Evolutionary conservation across 768 basidiomycete genomes (phyloP), one percentile per base, ranked within the genome.

Genomic region (Suillus occidentalis): DNA sequence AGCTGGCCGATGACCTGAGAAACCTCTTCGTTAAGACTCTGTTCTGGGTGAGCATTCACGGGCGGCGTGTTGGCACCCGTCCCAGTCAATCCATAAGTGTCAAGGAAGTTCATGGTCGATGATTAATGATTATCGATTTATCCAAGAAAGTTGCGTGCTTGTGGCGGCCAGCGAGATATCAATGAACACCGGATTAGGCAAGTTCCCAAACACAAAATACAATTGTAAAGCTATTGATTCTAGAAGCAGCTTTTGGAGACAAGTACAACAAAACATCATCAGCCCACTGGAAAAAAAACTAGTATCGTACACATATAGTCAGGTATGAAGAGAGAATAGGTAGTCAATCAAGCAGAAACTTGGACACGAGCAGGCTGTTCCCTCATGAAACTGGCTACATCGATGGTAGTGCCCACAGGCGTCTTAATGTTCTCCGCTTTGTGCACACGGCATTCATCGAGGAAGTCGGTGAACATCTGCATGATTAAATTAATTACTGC

Each of bases 381-480:
- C 39, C 71, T 67, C 22, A 65, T 63, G 4, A 71, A 71, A 47
- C 77, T 72, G 58, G 71, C 34, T 1, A 66, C 31, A n/a, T 34
- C 66, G 6, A 60, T 57, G 52, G 73, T 60, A 14, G 63, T 39
- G 31, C 67, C 64, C 28, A 63, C 56, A n/a, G 73, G 62, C 3
- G 57, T 64, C 60, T 68, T 68, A 13, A 71, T 73, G 36, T 76
- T 61, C 59, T 78, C 68, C 28, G 81, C 71, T 75, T 83, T 87
- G 70, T 83, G 80, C 4, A 84, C 85, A 36, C 85, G 85, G 75
- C 95, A 97, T 75, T 95, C 91, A 56, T 83, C 76, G 20, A 97
- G 82, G 75, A 97, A 97, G 76, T 97, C 95, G 62, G 91, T 89
- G 79, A 97, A 97, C 95, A 97, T 97, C 92, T 93, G 63, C 3